Conservation (phyloP, 140 eudicot genomes). For the Cichorium intybus region DNA sequence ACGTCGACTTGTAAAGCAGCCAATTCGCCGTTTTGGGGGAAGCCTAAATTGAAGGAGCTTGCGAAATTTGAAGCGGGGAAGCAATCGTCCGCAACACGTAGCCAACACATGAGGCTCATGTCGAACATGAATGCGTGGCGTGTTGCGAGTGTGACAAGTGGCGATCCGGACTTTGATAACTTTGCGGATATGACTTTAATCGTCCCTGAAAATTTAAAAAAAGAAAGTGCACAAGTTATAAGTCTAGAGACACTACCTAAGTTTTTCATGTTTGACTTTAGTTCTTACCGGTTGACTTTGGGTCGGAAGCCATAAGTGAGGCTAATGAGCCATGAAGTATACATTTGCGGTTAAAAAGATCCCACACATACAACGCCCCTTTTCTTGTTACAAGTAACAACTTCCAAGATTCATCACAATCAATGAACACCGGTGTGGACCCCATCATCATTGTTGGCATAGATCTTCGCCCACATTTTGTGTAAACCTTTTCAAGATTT, state of each 20-base stretch:
- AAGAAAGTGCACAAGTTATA: background rate
- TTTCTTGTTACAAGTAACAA: constrained; percentile 82
- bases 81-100: constrained; percentile 95
- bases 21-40: constrained; percentile 79
- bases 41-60: constrained; percentile 86
- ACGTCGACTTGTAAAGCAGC: constrained; percentile 94
- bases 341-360: constrained; percentile 75
- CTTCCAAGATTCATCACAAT: constrained; percentile 94
- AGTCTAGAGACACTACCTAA: background rate
- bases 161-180: constrained; percentile 84
- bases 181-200: constrained; percentile 90
- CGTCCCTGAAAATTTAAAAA: constrained; percentile 46
- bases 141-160: constrained; percentile 86
- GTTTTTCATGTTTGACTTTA: constrained; percentile 32
- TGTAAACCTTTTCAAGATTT: constrained; percentile 62
- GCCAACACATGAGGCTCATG: constrained; percentile 90
- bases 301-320: constrained; percentile 59
- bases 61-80: constrained; percentile 89
- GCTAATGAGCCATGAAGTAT: constrained; percentile 79
- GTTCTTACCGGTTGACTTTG: constrained; percentile 50
- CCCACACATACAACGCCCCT: constrained; percentile 84
- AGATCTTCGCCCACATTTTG: constrained; percentile 93
- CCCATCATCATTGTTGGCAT: constrained; percentile 98
- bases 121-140: constrained; percentile 93
- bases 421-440: constrained; percentile 86